These are phyloP conservation scores for Pestalotiopsis sp. DNA, from an alignment of 2,329 filamentous ascomycete genomes.

Conservation along the genomic window DNA sequence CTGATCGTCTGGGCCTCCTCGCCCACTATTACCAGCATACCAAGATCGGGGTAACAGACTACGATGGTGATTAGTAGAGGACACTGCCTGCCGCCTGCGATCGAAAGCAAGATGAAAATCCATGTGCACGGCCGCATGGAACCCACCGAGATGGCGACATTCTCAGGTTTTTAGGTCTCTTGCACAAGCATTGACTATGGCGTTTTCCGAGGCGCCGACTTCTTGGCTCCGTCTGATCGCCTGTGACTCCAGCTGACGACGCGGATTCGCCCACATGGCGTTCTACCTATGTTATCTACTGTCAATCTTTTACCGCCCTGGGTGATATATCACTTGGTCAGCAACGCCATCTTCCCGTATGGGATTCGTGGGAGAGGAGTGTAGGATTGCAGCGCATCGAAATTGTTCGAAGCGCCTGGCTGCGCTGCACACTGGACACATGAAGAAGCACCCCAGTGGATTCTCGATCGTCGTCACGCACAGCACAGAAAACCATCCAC, in stretches of 20 bases:
- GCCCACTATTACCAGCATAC: neutral
- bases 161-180: neutral
- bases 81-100: neutral
- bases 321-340: neutral
- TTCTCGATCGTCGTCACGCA: neutral
- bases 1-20: neutral
- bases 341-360: neutral
- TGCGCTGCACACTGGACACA: neutral
- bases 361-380: conserved; percentile 1
- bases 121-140: neutral
- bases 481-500: neutral
- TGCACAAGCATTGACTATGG: neutral
- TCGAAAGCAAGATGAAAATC: neutral
- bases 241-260: neutral
- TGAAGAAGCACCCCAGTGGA: neutral
- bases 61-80: neutral
- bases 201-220: neutral
- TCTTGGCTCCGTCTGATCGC: neutral
- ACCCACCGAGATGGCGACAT: neutral
- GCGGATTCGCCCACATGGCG: neutral
- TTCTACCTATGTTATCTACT: neutral
- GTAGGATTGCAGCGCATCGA: neutral
- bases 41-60: conserved; percentile 3
- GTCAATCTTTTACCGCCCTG: neutral
- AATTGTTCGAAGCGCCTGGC: neutral